phyloP scores from a whole-genome alignment of 257 asterid genomes.

The Nemophila menziesii region DNA sequence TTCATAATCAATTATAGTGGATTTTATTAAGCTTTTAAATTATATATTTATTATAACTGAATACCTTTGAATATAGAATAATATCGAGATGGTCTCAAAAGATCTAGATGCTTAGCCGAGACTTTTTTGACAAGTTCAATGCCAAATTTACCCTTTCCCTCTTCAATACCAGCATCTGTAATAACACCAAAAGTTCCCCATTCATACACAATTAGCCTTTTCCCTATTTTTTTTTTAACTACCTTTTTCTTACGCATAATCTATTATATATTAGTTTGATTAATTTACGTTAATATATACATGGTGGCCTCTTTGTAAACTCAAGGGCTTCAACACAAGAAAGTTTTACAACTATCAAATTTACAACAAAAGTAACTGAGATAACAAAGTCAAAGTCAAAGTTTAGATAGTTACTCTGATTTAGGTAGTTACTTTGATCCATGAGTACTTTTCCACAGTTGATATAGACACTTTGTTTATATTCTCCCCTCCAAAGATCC shows the following conservation, averaged over 20 bases:
- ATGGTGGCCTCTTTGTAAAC: background rate
- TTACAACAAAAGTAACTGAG: background rate
- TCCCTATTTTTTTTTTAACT: background rate
- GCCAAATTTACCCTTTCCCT: conserved; percentile 57
- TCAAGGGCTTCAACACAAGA: background rate
- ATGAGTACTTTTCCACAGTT: conserved; percentile 22
- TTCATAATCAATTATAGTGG: background rate
- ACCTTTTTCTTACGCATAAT: background rate
- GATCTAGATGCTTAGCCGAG: conserved; percentile 89
- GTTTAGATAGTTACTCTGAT: conserved; percentile 34
- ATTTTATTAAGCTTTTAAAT: background rate
- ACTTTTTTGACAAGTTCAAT: conserved; percentile 72
- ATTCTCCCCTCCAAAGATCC: conserved; percentile 20
- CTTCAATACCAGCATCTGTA: conserved; percentile 67
- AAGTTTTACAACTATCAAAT: too few relatives aligned
- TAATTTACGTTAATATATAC: too few relatives aligned
- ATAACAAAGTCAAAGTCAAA: conserved; percentile 6
- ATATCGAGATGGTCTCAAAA: conserved; percentile 89
- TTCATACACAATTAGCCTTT: conserved; percentile 18
- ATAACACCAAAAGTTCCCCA: conserved; percentile 45
- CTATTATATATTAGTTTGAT: too few relatives aligned
- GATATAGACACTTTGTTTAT: conserved; percentile 6
- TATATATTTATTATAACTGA: background rate
- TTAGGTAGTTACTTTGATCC: conserved; percentile 51
- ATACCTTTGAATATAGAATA: conserved; percentile 79